Conservation (phyloP, 129 eudicot genomes). For the Solidago caesia region DNA sequence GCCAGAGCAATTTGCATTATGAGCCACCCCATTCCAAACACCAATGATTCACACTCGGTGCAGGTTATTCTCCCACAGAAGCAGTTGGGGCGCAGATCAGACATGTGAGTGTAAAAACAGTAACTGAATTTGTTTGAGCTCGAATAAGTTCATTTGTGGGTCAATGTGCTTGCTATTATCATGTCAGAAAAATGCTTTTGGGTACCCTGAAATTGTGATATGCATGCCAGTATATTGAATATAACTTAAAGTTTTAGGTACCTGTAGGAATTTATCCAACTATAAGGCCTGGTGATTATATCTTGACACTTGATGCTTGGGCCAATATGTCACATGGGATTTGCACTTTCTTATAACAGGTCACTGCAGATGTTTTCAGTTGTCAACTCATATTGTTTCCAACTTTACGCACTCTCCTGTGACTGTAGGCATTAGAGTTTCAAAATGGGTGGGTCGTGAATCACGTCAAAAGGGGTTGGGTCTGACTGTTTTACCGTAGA, state of each 20-base stretch:
- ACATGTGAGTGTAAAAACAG: constrained; percentile 61
- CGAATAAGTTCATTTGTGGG: background rate
- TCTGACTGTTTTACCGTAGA: too few species aligned
- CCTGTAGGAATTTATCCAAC: background rate
- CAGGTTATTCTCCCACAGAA: constrained; percentile 98
- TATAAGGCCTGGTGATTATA: background rate
- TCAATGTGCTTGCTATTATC: background rate
- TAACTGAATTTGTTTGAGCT: constrained; percentile 7
- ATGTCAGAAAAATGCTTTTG: background rate
- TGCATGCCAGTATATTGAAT: too few species aligned
- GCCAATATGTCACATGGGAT: background rate
- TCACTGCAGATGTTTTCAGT: background rate
- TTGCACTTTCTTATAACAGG: background rate
- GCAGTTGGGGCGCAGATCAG: constrained; percentile 96
- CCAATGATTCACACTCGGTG: constrained; percentile 85
- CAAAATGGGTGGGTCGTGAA: background rate
- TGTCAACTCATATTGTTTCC: background rate
- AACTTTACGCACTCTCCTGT: background rate
- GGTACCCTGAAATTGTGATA: too few species aligned
- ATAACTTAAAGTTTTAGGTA: background rate
- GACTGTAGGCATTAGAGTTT: background rate
- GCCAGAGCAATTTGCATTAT: constrained; percentile 95
- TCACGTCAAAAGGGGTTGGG: background rate
- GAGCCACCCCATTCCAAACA: constrained; percentile 97
- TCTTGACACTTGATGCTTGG: background rate